Evolutionary conservation across 495 filamentous ascomycete species (phyloP).

Genomic region (Hyaloscypha finlandica): DNA sequence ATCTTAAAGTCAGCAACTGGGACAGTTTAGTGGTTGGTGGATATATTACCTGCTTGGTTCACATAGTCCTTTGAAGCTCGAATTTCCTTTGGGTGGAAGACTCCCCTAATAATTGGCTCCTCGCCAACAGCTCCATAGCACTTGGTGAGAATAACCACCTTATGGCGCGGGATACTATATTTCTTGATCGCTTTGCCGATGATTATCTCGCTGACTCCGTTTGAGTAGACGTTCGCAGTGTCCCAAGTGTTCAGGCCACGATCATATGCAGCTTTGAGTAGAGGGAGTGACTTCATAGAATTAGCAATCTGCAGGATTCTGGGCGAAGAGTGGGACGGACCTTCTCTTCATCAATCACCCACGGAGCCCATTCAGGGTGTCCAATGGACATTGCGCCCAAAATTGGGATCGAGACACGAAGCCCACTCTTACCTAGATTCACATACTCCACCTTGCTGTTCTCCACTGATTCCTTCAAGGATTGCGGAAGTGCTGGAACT

Average conservation of each 20-base stretch:
- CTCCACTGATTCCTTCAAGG: slow-evolving; percentile 26
- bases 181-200: slow-evolving; percentile 68
- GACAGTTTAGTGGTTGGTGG: not conserved
- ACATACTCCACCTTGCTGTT: slow-evolving; percentile 34
- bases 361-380: slow-evolving; percentile 49
- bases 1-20: not conserved
- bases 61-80: slow-evolving; percentile 38
- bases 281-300: slow-evolving; percentile 29
- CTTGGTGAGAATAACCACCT: slow-evolving; percentile 68
- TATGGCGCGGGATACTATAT: slow-evolving; percentile 65
- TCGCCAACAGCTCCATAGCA: slow-evolving; percentile 43
- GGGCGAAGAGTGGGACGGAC: slow-evolving; percentile 4
- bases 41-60: slow-evolving; percentile 35
- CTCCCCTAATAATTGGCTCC: slow-evolving; percentile 26
- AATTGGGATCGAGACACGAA: slow-evolving; percentile 59
- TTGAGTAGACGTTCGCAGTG: slow-evolving; percentile 54
- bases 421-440: slow-evolving; percentile 56
- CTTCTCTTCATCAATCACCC: slow-evolving; percentile 56
- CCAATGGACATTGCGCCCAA: slow-evolving; percentile 57
- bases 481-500: slow-evolving; percentile 16
- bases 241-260: slow-evolving; percentile 36
- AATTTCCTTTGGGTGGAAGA: slow-evolving; percentile 27
- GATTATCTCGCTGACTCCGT: slow-evolving; percentile 63
- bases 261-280: slow-evolving; percentile 38
- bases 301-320: not conserved